These are phyloP conservation scores for Chloris gayana DNA, from an alignment of 176 grass and related monocot species.

Conservation along the genomic window DNA sequence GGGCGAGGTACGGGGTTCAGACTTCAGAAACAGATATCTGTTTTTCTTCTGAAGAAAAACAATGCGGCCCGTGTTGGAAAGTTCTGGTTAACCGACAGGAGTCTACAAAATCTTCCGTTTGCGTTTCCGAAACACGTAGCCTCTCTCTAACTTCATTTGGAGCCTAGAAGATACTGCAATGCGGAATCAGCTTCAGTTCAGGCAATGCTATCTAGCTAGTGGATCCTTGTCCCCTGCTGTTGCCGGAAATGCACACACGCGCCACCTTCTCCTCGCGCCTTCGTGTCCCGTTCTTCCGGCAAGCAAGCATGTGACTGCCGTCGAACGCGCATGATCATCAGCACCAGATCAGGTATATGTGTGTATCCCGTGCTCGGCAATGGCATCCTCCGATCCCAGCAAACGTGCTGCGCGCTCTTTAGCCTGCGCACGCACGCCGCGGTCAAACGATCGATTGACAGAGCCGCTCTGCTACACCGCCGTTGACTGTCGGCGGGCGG, in stretches of 20 bases:
- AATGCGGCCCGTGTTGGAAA: background rate
- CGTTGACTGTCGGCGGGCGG: slow-evolving; percentile 6
- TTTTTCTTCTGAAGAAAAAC: background rate
- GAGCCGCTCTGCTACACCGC: background rate
- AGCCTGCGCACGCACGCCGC: background rate
- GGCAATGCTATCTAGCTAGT: background rate
- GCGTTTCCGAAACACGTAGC: background rate
- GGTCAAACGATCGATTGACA: slow-evolving; percentile 6
- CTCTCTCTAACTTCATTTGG: background rate
- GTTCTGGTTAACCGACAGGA: background rate
- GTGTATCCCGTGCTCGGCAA: background rate
- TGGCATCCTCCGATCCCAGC: background rate
- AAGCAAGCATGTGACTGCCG: no score
- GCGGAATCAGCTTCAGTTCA: background rate
- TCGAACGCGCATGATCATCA: no score
- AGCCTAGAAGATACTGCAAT: background rate
- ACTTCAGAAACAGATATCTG: background rate
- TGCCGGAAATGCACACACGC: background rate
- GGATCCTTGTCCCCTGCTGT: background rate
- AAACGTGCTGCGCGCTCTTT: slow-evolving; percentile 5
- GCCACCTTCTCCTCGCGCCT: background rate
- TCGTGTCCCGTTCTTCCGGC: background rate
- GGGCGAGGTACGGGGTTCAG: background rate
- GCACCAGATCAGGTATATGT: no score
- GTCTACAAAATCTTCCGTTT: no score